Base-by-base conservation (phyloP, 768 basidiomycete genomes). In the Hemileccinum rubropunctum region DNA sequence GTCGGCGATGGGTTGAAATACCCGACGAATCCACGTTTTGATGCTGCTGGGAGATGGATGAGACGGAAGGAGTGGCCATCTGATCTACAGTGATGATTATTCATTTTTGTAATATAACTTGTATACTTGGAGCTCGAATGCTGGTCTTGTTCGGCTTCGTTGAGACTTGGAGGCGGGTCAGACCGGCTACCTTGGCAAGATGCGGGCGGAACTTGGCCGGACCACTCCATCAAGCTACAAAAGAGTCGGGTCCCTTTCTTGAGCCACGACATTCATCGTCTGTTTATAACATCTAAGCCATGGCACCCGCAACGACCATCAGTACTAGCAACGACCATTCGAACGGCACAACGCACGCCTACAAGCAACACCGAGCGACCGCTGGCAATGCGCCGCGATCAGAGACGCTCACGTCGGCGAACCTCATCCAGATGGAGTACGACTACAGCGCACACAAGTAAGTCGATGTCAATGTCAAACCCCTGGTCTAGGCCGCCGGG, bases 381-480 rank as follows among this genome's bases (percentile, higher is more conserved):
- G 20, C 18, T 0, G 23, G 23, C 23, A 23, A 6, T 23, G 6
- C 23, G 23, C 23, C 23, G n/a, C n/a, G n/a, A 23, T 23, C 23
- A 23, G 56, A 51, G 14, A 71, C 69, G 55, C 48, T 83, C 20
- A 74, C 78, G 11, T 86, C 86, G n/a, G 76, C 77, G 39, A 78
- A 87, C 35, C 77, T 93, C 39, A 89, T 98, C 56, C 73, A 75
- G 39, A 76, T 93, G 57, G 94, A 98, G 68, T 81, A 91, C 58
- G 77, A 87, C 62, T 78, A 86, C 60, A 84, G 86, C 27, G 91
- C 91, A 47, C 91, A 94, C 78, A 94, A 94, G 92, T 93, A 69
- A 79, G 87, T 78, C 41, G 42, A n/a, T n/a, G n/a, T n/a, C n/a
- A n/a, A n/a, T n/a, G n/a, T n/a, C n/a, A n/a, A n/a, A n/a, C n/a